Percentiles rank a stretch among this genome's conserved stretches.
phyloP scores from a whole-genome alignment of 2,329 filamentous ascomycete species.

The Aspergillus ibericus region DNA sequence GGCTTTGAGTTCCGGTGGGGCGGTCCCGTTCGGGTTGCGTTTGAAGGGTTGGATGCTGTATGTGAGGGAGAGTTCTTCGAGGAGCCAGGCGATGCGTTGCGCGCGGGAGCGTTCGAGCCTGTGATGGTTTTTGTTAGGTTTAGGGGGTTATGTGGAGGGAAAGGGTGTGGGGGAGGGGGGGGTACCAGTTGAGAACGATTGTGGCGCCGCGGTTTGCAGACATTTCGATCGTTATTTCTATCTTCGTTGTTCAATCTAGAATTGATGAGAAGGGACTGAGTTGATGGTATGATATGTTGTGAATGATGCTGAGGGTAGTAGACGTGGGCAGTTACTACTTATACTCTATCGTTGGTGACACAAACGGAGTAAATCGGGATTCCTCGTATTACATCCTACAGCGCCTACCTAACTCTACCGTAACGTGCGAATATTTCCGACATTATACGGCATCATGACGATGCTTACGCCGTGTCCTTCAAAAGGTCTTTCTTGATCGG shows the following conservation, averaged over 20 bases:
- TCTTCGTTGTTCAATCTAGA: neutral
- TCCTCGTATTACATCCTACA: too few species aligned
- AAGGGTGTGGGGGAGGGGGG: too few species aligned
- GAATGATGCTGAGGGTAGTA: too few species aligned
- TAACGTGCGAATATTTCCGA: too few species aligned
- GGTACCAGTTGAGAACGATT: slow-evolving; percentile 65
- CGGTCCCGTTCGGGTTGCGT: slow-evolving; percentile 62
- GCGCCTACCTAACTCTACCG: too few species aligned
- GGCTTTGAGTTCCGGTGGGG: slow-evolving; percentile 72
- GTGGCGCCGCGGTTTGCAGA: slow-evolving; percentile 44
- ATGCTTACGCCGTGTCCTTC: too few species aligned
- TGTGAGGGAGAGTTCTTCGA: slow-evolving; percentile 75
- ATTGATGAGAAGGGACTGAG: too few species aligned
- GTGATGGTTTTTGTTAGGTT: slow-evolving; percentile 37
- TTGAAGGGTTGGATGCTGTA: slow-evolving; percentile 82
- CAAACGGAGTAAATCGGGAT: too few species aligned
- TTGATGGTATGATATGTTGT: neutral
- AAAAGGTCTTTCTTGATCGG: too few species aligned
- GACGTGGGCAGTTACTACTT: too few species aligned
- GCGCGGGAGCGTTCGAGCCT: slow-evolving; percentile 84
- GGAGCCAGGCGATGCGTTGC: slow-evolving; percentile 80
- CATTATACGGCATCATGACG: too few species aligned
- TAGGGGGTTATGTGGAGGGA: neutral
- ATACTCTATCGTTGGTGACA: too few species aligned
- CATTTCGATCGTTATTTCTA: slow-evolving; percentile 14